A percentile compares a stretch with the other conserved stretches of the same genome.
Evolutionary conservation across 495 filamentous ascomycete genomes (phyloP).

Genomic region (Oleoguttula mirabilis): DNA sequence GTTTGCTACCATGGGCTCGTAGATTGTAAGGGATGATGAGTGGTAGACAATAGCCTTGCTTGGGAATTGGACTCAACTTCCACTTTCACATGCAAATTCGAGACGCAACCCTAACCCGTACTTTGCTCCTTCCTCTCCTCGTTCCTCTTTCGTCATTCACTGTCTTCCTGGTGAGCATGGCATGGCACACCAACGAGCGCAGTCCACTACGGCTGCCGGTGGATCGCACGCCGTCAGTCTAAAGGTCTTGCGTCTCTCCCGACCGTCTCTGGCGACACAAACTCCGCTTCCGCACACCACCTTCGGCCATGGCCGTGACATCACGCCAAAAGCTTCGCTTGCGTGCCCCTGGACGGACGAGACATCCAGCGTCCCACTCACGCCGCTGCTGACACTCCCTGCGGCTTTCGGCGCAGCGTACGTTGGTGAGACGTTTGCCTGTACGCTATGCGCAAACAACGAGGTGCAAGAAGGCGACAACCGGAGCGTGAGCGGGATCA

Average conservation of each 20-base stretch:
- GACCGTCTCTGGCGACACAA: constrained; percentile 32
- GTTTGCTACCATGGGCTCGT: no score
- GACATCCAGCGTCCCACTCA: constrained; percentile 42
- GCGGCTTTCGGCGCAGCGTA: constrained; percentile 88
- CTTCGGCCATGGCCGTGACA: constrained; percentile 32
- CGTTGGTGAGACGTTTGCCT: constrained; percentile 88
- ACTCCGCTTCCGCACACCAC: constrained; percentile 40
- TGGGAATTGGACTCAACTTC: no score
- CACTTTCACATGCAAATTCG: no score
- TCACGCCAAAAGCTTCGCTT: constrained; percentile 40
- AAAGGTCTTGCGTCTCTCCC: constrained; percentile 56
- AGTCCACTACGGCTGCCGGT: constrained; percentile 32
- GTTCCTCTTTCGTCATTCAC: no score
- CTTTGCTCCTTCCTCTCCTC: no score
- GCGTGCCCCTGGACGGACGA: constrained; percentile 38
- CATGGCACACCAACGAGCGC: constrained; percentile 14
- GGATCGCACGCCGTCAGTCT: constrained; percentile 77
- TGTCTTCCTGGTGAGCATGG: no score
- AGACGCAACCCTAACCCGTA: no score
- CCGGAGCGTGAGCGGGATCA: constrained; percentile 53
- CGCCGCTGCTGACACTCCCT: constrained; percentile 70
- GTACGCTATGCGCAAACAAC: constrained; percentile 89
- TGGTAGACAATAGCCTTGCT: no score
- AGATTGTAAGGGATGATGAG: no score
- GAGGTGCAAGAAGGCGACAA: constrained; percentile 36